These are phyloP conservation scores for Moesziomyces sp. DNA, from an alignment of 1,284 basidiomycete genomes.

Conservation along the genomic window DNA sequence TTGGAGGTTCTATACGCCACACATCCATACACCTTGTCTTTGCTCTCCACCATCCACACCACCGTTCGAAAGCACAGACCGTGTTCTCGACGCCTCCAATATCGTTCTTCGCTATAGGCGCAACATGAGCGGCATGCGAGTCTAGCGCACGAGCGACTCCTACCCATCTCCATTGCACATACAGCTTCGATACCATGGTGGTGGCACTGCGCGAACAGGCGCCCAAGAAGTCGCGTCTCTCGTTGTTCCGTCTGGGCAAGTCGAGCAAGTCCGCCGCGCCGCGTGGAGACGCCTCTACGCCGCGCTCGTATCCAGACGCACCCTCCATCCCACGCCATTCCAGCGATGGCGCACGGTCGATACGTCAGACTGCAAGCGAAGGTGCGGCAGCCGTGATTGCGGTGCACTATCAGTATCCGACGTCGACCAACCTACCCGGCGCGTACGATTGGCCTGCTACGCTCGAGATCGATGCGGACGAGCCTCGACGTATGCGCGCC, in stretches of 20 bases:
- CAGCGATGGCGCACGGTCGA: too few species aligned
- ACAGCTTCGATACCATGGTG: conserved; percentile 16
- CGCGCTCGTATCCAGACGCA: neutral
- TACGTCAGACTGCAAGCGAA: conserved; percentile 7
- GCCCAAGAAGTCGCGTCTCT: conserved; percentile 41
- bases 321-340: too few species aligned
- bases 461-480: neutral
- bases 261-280: neutral
- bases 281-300: neutral
- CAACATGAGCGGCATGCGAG: too few species aligned
- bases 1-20: too few species aligned
- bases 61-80: too few species aligned
- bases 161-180: too few species aligned
- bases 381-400: neutral
- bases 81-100: too few species aligned
- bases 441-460: conserved; percentile 9
- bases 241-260: conserved; percentile 43
- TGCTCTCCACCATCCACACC: too few species aligned
- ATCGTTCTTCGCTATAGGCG: too few species aligned
- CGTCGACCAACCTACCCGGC: conserved; percentile 1
- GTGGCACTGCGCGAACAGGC: conserved; percentile 18
- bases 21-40: too few species aligned
- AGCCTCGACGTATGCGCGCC: conserved; percentile 7
- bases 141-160: too few species aligned
- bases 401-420: conserved; percentile 15